phyloP scores from a whole-genome alignment of 176 grass and related monocot species.

The Rhynchospora pubera region DNA sequence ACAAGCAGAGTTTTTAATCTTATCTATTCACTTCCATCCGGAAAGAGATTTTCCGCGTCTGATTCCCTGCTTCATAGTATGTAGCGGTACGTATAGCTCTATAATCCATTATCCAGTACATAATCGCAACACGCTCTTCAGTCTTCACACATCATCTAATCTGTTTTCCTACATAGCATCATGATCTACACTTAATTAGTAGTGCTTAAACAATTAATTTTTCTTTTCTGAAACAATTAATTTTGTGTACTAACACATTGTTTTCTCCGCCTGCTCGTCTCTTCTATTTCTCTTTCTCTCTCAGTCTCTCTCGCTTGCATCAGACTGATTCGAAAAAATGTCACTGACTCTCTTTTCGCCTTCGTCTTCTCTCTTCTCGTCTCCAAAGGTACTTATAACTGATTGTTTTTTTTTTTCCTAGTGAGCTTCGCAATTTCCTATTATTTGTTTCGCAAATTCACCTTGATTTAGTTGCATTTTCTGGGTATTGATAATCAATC shows the following conservation, averaged over 20 bases:
- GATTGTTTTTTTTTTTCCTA: not conserved
- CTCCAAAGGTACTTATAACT: not conserved
- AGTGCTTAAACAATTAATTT: not conserved
- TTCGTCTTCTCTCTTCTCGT: not conserved
- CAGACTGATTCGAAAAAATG: not conserved
- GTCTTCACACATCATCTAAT: too few relatives aligned
- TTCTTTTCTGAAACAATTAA: not conserved
- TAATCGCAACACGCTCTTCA: not conserved
- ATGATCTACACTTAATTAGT: not conserved
- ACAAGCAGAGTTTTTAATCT: not conserved
- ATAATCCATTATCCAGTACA: not conserved
- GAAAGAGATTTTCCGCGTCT: not conserved
- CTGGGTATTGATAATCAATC: not conserved
- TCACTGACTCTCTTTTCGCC: constrained; percentile 1
- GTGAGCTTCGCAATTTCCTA: not conserved
- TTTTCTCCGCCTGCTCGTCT: not conserved
- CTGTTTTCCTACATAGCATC: not conserved
- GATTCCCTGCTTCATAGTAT: not conserved
- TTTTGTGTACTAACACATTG: not conserved
- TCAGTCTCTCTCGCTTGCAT: not conserved
- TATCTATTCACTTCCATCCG: not conserved
- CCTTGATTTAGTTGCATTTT: not conserved
- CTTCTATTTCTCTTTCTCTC: not conserved
- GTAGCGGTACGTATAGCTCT: not conserved
- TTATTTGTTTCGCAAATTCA: not conserved